A percentile compares a stretch with the other conserved stretches of the same genome.
Evolutionary conservation across 257 asterid genomes (phyloP).

Genomic region (Petunia secreta): DNA sequence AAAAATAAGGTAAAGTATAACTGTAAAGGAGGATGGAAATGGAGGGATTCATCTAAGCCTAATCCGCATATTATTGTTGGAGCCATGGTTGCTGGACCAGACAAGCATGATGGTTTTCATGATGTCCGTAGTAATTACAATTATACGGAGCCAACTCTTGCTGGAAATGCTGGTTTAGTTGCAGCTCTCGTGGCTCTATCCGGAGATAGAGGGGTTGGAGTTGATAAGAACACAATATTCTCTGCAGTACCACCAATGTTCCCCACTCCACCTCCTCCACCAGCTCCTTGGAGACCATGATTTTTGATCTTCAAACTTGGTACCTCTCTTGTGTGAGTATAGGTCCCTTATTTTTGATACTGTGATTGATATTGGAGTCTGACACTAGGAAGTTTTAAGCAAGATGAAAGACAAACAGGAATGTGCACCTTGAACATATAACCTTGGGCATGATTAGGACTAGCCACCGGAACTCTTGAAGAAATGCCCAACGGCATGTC

Average conservation of each 20-base stretch:
- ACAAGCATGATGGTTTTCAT: slow-evolving; percentile 75
- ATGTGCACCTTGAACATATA: slow-evolving; percentile 31
- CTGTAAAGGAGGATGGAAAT: slow-evolving; percentile 96
- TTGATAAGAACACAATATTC: slow-evolving; percentile 90
- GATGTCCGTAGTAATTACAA: slow-evolving; percentile 88
- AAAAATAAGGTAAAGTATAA: slow-evolving; percentile 69
- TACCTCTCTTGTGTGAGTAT: slow-evolving; percentile 3
- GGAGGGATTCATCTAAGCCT: slow-evolving; percentile 75
- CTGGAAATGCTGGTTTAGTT: slow-evolving; percentile 95
- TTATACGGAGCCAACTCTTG: slow-evolving; percentile 92
- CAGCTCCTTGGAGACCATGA: slow-evolving; percentile 93
- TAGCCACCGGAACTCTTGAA: slow-evolving; percentile 2
- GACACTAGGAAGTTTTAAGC: slow-evolving; percentile 24
- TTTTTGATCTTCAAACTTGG: neutral
- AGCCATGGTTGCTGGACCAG: slow-evolving; percentile 99
- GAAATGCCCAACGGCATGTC: slow-evolving; percentile 24
- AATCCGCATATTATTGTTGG: slow-evolving; percentile 77
- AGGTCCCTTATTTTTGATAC: slow-evolving; percentile 38
- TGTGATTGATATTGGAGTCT: slow-evolving; percentile 24
- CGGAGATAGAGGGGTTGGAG: slow-evolving; percentile 52
- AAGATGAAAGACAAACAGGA: slow-evolving; percentile 20
- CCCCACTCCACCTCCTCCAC: slow-evolving; percentile 95
- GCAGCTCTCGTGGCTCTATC: slow-evolving; percentile 94
- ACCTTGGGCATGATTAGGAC: slow-evolving; percentile 28
- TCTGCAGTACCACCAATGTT: slow-evolving; percentile 98